These are phyloP conservation scores for Chaetomidium leptoderma DNA, from an alignment of 495 filamentous ascomycete species.

Conservation along the genomic window DNA sequence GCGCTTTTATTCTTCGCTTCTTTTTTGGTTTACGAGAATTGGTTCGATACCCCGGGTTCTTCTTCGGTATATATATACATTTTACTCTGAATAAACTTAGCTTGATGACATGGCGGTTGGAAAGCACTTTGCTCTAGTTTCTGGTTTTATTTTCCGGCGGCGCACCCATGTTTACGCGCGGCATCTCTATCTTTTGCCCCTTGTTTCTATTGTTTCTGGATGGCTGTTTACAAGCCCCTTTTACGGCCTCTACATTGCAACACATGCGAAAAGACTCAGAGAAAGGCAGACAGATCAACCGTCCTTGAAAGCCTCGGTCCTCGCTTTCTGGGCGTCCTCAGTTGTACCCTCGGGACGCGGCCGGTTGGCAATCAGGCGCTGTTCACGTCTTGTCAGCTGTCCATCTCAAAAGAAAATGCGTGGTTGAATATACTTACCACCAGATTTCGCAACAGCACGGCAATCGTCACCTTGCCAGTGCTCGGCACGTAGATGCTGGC, in stretches of 20 bases:
- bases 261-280: neutral
- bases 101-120: neutral
- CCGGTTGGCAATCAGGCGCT: slow-evolving; percentile 45
- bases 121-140: neutral
- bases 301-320: slow-evolving; percentile 37
- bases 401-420: neutral
- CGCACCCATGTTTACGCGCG: neutral
- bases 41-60: slow-evolving; percentile 25
- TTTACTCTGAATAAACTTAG: neutral
- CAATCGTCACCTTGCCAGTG: slow-evolving; percentile 96
- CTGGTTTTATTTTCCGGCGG: neutral
- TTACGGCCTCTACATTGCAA: neutral
- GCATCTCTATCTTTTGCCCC: neutral
- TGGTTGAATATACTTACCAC: slow-evolving; percentile 53
- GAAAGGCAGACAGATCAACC: slow-evolving; percentile 17
- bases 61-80: slow-evolving; percentile 4
- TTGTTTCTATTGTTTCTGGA: neutral
- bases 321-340: slow-evolving; percentile 34
- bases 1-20: neutral
- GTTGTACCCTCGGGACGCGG: slow-evolving; percentile 27
- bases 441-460: slow-evolving; percentile 82
- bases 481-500: slow-evolving; percentile 96
- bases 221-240: neutral
- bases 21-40: slow-evolving; percentile 10
- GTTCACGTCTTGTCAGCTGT: neutral